phyloP scores from a whole-genome alignment of 2,329 filamentous ascomycete species.

The Phoma herbarum region DNA sequence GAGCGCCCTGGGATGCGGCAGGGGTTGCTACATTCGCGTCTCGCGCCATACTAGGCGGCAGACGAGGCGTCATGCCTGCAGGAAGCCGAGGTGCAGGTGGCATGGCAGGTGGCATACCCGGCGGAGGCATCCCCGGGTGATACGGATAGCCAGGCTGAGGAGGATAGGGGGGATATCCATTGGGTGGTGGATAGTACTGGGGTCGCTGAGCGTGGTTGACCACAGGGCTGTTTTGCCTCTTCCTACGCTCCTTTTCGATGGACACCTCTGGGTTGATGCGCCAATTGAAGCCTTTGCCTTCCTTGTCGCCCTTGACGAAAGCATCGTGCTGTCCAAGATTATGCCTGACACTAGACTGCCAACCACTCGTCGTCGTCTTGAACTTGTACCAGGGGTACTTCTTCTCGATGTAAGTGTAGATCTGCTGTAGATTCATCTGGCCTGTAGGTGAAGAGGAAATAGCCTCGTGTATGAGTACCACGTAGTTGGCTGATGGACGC shows the following conservation, averaged over 20 bases:
- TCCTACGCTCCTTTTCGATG: slow-evolving; percentile 65
- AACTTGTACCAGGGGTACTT: slow-evolving; percentile 72
- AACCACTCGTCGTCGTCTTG: slow-evolving; percentile 66
- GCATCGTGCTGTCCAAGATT: slow-evolving; percentile 67
- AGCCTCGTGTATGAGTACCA: slow-evolving; percentile 70
- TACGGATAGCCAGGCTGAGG: slow-evolving; percentile 41
- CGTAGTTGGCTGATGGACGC: slow-evolving; percentile 71
- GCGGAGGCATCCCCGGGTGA: slow-evolving; percentile 43
- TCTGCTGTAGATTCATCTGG: slow-evolving; percentile 71
- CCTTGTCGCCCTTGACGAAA: slow-evolving; percentile 68
- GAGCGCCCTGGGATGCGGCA: slow-evolving; percentile 36
- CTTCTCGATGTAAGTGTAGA: slow-evolving; percentile 70
- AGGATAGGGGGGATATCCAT: slow-evolving; percentile 41
- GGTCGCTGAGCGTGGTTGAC: slow-evolving; percentile 43
- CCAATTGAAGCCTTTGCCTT: slow-evolving; percentile 72
- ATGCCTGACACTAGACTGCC: slow-evolving; percentile 73
- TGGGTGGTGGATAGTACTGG: slow-evolving; percentile 44
- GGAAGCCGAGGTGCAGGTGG: slow-evolving; percentile 43
- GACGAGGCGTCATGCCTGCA: slow-evolving; percentile 42
- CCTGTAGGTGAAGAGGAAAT: slow-evolving; percentile 64
- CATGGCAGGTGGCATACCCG: slow-evolving; percentile 41
- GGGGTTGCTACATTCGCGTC: slow-evolving; percentile 36
- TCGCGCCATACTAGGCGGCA: slow-evolving; percentile 50
- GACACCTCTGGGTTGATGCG: slow-evolving; percentile 66
- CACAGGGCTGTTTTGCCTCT: slow-evolving; percentile 59